A percentile compares a stretch with the other conserved stretches of the same genome.
Conservation (phyloP, 1,284 basidiomycete genomes). For the Termitomyces sp. region DNA sequence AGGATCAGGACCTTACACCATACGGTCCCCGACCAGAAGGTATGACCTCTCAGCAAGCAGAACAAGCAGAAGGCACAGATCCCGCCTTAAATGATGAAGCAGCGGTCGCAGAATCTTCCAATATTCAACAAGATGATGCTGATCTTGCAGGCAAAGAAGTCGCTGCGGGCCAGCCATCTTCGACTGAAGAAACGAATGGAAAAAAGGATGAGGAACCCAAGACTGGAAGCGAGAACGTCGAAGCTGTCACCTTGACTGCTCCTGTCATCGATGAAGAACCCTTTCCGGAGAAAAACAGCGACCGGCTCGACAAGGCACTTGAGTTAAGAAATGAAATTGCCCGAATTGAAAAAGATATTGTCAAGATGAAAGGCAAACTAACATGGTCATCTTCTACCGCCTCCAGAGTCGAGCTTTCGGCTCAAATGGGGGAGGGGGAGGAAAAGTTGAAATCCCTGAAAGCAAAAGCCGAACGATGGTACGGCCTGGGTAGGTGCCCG, state of each 20-base stretch:
- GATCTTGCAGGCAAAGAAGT: not conserved
- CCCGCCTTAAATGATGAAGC: not conserved
- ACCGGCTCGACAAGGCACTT: slow-evolving; percentile 8
- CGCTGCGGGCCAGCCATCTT: not conserved
- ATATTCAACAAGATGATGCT: not conserved
- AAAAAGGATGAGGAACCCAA: not conserved
- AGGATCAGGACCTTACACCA: not conserved
- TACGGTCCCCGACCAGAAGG: not conserved
- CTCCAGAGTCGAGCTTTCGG: not conserved
- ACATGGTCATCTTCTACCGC: not conserved
- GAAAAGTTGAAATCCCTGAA: not conserved
- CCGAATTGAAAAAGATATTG: slow-evolving; percentile 9
- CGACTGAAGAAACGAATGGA: not conserved
- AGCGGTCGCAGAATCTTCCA: not conserved
- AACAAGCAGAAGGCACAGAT: not conserved
- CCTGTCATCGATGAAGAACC: slow-evolving; percentile 1
- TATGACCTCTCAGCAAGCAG: not conserved
- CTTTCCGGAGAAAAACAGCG: slow-evolving; percentile 4
- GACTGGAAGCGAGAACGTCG: not conserved
- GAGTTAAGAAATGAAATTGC: slow-evolving; percentile 10
- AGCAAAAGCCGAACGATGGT: not conserved
- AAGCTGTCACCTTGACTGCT: not conserved
- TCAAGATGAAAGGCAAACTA: too few relatives aligned
- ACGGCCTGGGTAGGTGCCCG: not conserved
- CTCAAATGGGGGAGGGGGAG: not conserved